Base-by-base conservation (phyloP, 306 rosid genomes). In the Myrica gale region DNA sequence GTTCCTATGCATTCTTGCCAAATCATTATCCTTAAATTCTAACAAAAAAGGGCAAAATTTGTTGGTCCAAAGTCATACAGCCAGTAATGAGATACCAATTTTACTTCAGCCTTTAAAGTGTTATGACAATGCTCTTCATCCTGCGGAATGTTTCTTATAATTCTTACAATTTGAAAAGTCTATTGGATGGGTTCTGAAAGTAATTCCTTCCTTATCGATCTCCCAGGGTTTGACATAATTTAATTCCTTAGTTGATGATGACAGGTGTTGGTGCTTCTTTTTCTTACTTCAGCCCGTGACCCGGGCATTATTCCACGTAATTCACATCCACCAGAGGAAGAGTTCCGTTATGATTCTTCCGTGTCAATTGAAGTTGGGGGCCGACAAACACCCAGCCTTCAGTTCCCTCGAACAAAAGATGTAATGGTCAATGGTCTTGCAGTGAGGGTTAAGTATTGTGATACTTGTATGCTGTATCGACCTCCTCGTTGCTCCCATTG, bases 401-500 rank as follows among this genome's bases (percentile, higher is more conserved):
- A 88, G 61, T 81, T 93, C 55, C 94, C 97, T 76, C 86, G 91
- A 80, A 88, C 88, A 21, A 93, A 90, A 81, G 98, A 91, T 66
- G 90, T 88, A 20, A 65, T 72, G 16, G 97, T 93, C 79, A 87
- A 93, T 84, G 97, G 91, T 37, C 17, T 54, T 69, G n/a, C 85
- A 82, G 90, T 93, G 42, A 91, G 65, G 82, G 94, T 93, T 80
- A 93, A 93, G 85, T 93, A 93, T 85, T 93, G 98, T 52, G 97
- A 90, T 69, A 93, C 98, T 19, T 93, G 98, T 76, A 93, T 91
- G 96, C 86, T 93, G 55, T 93, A 90, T 81, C 96, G 98, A 37
- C 97, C 98, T 74, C 98, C 97, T 42, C 97, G 97, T 71, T 93
- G 98, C 81, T 93, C 98, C 3, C 98, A 93, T 81, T 93, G 98